Percentiles rank a stretch among this genome's conserved stretches.
Conservation (phyloP, 331 rosid species). For the Cucumis variabilis region DNA sequence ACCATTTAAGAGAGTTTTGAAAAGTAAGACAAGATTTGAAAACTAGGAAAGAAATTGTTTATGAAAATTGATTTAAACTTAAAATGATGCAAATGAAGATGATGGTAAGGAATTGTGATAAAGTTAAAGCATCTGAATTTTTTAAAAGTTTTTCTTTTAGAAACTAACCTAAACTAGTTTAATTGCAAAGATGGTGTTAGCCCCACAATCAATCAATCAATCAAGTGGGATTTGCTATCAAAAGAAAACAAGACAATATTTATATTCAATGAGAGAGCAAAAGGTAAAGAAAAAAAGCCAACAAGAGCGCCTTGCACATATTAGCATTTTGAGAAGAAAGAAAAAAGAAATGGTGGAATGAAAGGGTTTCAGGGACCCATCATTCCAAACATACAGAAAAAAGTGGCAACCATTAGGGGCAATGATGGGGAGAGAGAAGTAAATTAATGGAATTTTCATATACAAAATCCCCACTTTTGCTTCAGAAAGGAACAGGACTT, state of each 20-base stretch:
- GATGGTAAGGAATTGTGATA: too few relatives aligned
- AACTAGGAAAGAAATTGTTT: too few relatives aligned
- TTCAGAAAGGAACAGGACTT: conserved; percentile 14
- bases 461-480: conserved; percentile 9
- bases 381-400: background rate
- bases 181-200: background rate
- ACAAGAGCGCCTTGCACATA: background rate
- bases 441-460: background rate
- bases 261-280: background rate
- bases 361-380: conserved; percentile 28
- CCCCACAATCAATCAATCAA: conserved; percentile 29
- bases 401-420: conserved; percentile 17
- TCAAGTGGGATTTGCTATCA: conserved; percentile 21
- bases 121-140: too few relatives aligned
- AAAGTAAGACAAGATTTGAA: too few relatives aligned
- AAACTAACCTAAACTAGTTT: background rate
- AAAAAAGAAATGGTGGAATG: background rate
- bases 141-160: too few relatives aligned
- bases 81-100: too few relatives aligned
- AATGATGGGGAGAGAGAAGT: conserved; percentile 19
- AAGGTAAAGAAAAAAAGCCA: background rate
- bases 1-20: too few relatives aligned
- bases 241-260: conserved; percentile 24
- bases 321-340: background rate
- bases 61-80: too few relatives aligned